These are phyloP conservation scores for Volvox carteri DNA, from an alignment of 163 green algal genomes.

Conservation along the genomic window DNA sequence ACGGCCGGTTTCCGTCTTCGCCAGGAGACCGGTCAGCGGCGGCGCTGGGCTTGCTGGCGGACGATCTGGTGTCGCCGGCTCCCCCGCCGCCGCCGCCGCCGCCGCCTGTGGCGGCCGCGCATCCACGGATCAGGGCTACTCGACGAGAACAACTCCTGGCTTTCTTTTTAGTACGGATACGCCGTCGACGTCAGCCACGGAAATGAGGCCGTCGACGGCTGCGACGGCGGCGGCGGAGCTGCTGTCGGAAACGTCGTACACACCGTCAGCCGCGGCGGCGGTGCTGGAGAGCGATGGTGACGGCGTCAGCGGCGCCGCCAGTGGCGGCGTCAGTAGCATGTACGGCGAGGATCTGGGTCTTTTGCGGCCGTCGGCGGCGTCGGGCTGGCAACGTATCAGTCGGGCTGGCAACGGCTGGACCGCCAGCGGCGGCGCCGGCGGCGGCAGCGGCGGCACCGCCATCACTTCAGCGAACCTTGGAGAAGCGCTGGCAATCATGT, in stretches of 20 bases:
- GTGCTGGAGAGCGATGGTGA: not conserved
- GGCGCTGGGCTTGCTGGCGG: not conserved
- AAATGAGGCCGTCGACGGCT: not conserved
- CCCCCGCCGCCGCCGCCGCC: no score
- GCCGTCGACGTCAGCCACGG: not conserved
- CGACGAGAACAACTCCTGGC: no score
- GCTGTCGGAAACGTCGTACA: not conserved
- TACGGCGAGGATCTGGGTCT: not conserved
- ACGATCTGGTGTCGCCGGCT: not conserved
- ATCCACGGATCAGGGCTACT: no score
- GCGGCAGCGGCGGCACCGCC: not conserved
- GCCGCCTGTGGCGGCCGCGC: not conserved
- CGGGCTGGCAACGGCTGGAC: not conserved
- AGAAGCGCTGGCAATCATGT: not conserved
- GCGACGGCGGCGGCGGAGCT: not conserved
- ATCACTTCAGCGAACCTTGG: not conserved
- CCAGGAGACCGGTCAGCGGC: not conserved
- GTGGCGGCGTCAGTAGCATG: not conserved
- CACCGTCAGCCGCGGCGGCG: no score
- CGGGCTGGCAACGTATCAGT: not conserved
- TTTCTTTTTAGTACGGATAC: not conserved
- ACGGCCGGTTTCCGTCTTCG: not conserved
- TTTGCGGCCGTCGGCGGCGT: not conserved
- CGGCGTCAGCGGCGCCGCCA: not conserved
- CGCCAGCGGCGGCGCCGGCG: not conserved